Conservation (phyloP, 1,139 yeast species). For the Yamadazyma blattariae region DNA sequence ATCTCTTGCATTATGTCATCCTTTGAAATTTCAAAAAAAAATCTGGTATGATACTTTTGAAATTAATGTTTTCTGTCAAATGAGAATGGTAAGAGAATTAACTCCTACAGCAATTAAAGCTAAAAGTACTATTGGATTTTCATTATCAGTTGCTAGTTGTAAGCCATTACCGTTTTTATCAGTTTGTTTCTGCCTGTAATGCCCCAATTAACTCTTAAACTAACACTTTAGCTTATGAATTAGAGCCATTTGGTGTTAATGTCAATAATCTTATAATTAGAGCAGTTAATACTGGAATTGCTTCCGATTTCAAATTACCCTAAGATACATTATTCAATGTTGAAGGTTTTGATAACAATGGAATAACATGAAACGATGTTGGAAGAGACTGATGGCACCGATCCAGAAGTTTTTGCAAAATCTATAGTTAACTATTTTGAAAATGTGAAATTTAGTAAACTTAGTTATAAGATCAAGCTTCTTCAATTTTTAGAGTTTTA, state of each 20-base stretch:
- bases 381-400: slow-evolving; percentile 49
- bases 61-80: slow-evolving; percentile 18
- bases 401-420: slow-evolving; percentile 53
- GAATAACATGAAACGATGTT: slow-evolving; percentile 57
- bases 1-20: slow-evolving; percentile 15
- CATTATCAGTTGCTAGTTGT: slow-evolving; percentile 10
- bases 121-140: slow-evolving; percentile 13
- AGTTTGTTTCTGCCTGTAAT: slow-evolving; percentile 9
- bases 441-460: slow-evolving; percentile 35
- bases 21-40: slow-evolving; percentile 18
- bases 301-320: slow-evolving; percentile 49
- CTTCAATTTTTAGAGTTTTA: too few relatives aligned
- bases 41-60: slow-evolving; percentile 13
- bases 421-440: slow-evolving; percentile 51
- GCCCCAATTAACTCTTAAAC: slow-evolving; percentile 77
- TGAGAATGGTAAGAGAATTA: slow-evolving; percentile 15
- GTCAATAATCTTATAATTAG: slow-evolving; percentile 8
- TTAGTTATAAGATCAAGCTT: too few relatives aligned
- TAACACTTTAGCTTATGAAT: slow-evolving; percentile 56
- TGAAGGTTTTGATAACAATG: slow-evolving; percentile 46
- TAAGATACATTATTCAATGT: slow-evolving; percentile 50
- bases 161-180: slow-evolving; percentile 12
- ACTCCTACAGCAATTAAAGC: slow-evolving; percentile 11
- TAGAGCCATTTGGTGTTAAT: slow-evolving; percentile 18
- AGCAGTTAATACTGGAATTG: slow-evolving; percentile 13